Base-by-base conservation (phyloP, 2,329 filamentous ascomycete genomes). In the Sclerotinia borealis region DNA sequence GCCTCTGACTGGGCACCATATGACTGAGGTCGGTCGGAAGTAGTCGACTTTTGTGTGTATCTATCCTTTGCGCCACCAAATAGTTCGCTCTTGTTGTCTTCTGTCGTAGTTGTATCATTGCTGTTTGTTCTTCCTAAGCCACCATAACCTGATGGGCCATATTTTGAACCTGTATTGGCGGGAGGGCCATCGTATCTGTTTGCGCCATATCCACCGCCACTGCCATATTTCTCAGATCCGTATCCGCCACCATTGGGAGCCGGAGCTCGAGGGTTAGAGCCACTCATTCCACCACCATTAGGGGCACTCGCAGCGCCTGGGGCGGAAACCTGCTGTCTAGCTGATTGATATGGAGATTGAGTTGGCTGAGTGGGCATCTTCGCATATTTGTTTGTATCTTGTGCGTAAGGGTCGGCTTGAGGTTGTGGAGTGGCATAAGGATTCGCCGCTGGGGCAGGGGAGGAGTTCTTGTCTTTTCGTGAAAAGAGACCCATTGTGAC, bases 31-130 rank as follows among this genome's bases (percentile, higher is more conserved):
- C 63, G 66, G 19, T 66, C 67, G 61, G 70, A 69, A 25, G 68
- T 65, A 34, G 72, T 68, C 27, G 66, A 45, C 45, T 68, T 65
- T 64, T 74, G 70, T 36, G 67, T 68, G 60, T 73, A 73, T 67
- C 72, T 67, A 27, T 75, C 72, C 64, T 72, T 74, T n/a, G 72
- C 74, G 34, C 70, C 74, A 22, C 72, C 72, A 48, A 91, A 90
- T 4, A 91, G 79, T 34, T 83, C 85, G 71, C 88, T 83, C 47
- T 87, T 81, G 67, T 86, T 82, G 64, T 76, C 76, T 62, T 86
- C 83, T n/a, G 73, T 75, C 2, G 68, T 70, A 36, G 71, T 69
- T 6, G 78, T 77, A 58, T 77, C 76, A 56, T 73, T 75, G 65
- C 77, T 78, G 55, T 78, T 77, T 37, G 74, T 73, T 55, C 77